Conservation (phyloP, 164 flowering plant species). For the Stephania cephalantha region DNA sequence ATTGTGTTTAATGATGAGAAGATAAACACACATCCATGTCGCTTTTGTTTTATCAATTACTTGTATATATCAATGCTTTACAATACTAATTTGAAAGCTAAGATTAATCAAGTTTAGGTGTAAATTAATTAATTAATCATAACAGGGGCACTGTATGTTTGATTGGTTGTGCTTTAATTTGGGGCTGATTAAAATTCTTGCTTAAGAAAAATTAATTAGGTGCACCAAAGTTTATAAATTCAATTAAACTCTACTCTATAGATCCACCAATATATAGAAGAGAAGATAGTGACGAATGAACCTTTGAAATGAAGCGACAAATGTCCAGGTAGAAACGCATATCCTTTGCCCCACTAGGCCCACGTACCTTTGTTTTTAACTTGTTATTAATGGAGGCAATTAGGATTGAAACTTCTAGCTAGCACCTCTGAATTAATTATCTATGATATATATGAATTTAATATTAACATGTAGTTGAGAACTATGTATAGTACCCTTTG, state of each 20-base stretch:
- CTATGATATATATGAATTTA: too few relatives aligned
- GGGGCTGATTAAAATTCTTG: neutral
- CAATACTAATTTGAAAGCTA: neutral
- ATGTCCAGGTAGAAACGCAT: neutral
- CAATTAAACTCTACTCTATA: neutral
- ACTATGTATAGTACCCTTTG: neutral
- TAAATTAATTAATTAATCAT: neutral
- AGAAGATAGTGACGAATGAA: neutral
- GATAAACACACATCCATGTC: neutral
- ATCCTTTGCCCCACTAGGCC: neutral
- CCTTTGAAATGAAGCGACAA: conserved; percentile 2
- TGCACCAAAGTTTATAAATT: neutral
- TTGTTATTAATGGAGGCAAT: neutral
- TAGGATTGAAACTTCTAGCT: neutral
- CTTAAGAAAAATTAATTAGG: neutral
- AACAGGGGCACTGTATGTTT: neutral
- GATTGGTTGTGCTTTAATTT: neutral
- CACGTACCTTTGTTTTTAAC: neutral
- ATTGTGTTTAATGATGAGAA: neutral
- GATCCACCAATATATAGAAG: neutral
- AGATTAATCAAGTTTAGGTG: neutral
- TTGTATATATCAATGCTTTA: neutral
- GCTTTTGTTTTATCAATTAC: too few relatives aligned
- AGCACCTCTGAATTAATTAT: neutral
- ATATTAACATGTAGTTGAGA: neutral